Percentiles rank a stretch among this genome's conserved stretches.
phyloP scores from a whole-genome alignment of 2,329 filamentous ascomycete genomes.

The Colletotrichum melonis region DNA sequence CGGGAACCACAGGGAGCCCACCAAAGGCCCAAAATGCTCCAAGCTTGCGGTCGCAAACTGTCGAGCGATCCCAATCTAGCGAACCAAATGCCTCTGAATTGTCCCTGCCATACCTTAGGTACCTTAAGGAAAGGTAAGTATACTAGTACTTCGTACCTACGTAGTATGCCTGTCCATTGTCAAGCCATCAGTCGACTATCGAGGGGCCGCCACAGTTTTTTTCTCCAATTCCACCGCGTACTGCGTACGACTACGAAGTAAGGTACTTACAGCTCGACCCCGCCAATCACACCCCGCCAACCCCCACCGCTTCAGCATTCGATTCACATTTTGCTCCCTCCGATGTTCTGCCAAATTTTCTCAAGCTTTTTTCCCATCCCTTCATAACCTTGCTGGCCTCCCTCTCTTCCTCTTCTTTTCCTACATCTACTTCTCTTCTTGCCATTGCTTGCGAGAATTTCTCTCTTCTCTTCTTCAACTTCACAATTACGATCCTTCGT shows the following conservation, averaged over 20 bases:
- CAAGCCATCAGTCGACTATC: neutral
- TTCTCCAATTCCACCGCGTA: neutral
- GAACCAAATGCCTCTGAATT: neutral
- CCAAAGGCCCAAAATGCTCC: neutral
- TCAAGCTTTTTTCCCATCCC: slow-evolving; percentile 33
- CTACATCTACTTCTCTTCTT: slow-evolving; percentile 27
- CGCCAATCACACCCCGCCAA: slow-evolving; percentile 36
- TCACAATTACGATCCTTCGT: slow-evolving; percentile 3
- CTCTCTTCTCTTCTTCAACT: slow-evolving; percentile 7
- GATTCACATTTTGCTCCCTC: slow-evolving; percentile 31
- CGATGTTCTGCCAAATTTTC: slow-evolving; percentile 28
- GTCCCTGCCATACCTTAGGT: neutral
- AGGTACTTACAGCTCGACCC: slow-evolving; percentile 27
- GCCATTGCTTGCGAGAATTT: slow-evolving; percentile 31
- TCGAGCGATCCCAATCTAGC: neutral
- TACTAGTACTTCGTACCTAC: too few relatives aligned
- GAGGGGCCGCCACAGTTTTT: neutral
- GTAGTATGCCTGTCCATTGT: neutral
- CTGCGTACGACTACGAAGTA: too few relatives aligned
- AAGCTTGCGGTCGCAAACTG: neutral
- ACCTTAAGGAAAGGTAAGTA: too few relatives aligned
- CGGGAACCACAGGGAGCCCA: neutral
- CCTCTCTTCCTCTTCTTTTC: slow-evolving; percentile 2
- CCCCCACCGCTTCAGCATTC: slow-evolving; percentile 32
- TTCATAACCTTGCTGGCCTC: slow-evolving; percentile 22